Evolutionary conservation across 1,284 basidiomycete species (phyloP).

Genomic region (Marasmius fiardii): DNA sequence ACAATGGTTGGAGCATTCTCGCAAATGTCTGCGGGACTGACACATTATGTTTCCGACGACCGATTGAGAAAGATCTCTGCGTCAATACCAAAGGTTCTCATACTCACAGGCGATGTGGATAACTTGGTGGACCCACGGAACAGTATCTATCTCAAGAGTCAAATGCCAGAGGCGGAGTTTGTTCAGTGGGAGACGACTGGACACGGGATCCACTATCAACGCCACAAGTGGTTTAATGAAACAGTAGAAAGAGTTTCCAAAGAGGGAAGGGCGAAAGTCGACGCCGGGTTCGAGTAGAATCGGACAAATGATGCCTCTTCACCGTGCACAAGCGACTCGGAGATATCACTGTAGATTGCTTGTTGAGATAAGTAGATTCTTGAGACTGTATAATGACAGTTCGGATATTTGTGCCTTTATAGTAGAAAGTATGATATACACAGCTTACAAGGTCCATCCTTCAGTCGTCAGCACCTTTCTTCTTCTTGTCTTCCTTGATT

Average conservation of each 20-base stretch:
- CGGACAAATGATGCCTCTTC: no score
- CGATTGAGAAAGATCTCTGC: conserved; percentile 54
- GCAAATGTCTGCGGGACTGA: conserved; percentile 72
- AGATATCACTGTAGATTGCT: no score
- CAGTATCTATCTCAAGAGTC: conserved; percentile 53
- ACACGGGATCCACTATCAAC: conserved; percentile 64
- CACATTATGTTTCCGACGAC: conserved; percentile 60
- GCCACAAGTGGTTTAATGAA: conserved; percentile 48
- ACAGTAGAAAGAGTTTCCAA: conserved; percentile 54
- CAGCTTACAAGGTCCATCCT: not conserved
- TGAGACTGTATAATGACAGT: no score
- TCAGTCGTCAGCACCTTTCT: conserved; percentile 25
- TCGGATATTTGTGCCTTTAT: no score
- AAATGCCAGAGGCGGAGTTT: conserved; percentile 70
- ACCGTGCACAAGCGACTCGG: no score
- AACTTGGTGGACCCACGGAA: conserved; percentile 58
- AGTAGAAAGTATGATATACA: no score
- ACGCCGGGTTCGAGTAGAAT: no score
- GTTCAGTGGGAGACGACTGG: conserved; percentile 64
- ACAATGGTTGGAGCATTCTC: conserved; percentile 62
- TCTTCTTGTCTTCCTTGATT: conserved; percentile 34
- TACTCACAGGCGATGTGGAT: conserved; percentile 78
- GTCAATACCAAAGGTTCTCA: conserved; percentile 52
- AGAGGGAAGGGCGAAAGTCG: conserved; percentile 21
- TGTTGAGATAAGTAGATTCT: no score